Evolutionary conservation across 495 filamentous ascomycete species (phyloP).

Genomic region (Articulospora tetracladia): DNA sequence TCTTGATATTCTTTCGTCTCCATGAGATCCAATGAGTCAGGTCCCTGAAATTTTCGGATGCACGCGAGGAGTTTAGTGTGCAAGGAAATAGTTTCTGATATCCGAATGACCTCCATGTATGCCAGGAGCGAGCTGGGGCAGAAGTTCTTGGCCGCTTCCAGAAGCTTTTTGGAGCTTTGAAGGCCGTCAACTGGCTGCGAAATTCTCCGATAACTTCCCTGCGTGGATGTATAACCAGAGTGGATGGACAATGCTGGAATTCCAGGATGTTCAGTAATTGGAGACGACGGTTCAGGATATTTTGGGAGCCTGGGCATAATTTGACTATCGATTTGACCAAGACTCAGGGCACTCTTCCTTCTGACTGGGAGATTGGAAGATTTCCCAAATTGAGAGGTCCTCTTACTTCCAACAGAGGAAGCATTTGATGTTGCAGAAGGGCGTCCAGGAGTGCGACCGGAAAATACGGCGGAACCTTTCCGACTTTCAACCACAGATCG

Average conservation of each 20-base stretch:
- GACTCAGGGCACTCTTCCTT: background rate
- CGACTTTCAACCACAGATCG: background rate
- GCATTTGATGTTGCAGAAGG: background rate
- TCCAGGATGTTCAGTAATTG: background rate
- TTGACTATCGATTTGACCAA: background rate
- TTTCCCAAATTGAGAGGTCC: background rate
- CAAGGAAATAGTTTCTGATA: background rate
- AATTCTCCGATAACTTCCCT: background rate
- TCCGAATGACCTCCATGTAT: background rate
- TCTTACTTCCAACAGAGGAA: background rate
- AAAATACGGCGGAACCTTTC: background rate
- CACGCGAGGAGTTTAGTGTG: background rate
- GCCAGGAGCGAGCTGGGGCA: background rate
- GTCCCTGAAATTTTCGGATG: background rate
- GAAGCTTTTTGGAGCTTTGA: background rate
- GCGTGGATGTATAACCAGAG: background rate
- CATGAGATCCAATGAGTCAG: background rate
- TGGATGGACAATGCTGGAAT: background rate
- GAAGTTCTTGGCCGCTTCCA: background rate
- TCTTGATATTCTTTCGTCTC: background rate
- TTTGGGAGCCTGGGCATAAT: background rate
- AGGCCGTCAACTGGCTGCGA: background rate
- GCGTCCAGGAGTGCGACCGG: background rate
- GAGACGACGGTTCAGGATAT: background rate
- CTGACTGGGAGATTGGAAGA: background rate